phyloP scores from a whole-genome alignment of 768 basidiomycete species.

The Lentinula raphanica region DNA sequence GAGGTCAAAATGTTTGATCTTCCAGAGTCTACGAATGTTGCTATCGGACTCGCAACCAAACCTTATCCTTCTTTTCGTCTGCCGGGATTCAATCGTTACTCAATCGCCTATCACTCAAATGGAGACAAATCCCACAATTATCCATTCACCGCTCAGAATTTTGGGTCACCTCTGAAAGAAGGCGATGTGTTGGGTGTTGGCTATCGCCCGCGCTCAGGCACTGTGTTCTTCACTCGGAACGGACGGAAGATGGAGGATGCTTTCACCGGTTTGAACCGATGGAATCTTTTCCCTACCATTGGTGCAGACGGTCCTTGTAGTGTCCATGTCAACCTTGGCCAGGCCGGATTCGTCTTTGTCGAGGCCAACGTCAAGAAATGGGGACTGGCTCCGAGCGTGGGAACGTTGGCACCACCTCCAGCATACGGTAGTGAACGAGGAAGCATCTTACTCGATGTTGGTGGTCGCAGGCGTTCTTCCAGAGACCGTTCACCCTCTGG shows the following conservation, averaged over 20 bases:
- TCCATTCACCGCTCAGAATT: constrained; percentile 83
- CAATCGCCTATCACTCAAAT: constrained; percentile 92
- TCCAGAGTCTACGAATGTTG: constrained; percentile 79
- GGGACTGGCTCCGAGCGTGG: constrained; percentile 96
- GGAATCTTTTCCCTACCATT: constrained; percentile 95
- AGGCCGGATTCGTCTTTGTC: constrained; percentile 97
- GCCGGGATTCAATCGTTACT: constrained; percentile 80
- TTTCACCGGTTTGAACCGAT: constrained; percentile 80
- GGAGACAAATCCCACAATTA: constrained; percentile 98
- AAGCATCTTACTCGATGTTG: constrained; percentile 91
- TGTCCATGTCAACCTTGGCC: constrained; percentile 95
- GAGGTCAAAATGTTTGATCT: constrained; percentile 99
- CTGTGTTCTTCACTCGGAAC: constrained; percentile 98
- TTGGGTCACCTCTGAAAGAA: constrained; percentile 82
- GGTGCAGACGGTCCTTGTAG: constrained; percentile 96
- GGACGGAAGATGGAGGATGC: constrained; percentile 97
- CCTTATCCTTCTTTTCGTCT: constrained; percentile 94
- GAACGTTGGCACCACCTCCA: constrained; percentile 94
- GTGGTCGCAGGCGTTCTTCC: constrained; percentile 46
- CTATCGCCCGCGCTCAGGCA: constrained; percentile 92
- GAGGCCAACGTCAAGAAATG: constrained; percentile 99
- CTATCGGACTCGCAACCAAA: constrained; percentile 92
- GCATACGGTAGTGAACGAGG: constrained; percentile 97
- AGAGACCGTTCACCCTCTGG: constrained; percentile 36
- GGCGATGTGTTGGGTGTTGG: constrained; percentile 96